Evolutionary conservation across 345 rosid species (phyloP).

Genomic region (Laguncularia racemosa): DNA sequence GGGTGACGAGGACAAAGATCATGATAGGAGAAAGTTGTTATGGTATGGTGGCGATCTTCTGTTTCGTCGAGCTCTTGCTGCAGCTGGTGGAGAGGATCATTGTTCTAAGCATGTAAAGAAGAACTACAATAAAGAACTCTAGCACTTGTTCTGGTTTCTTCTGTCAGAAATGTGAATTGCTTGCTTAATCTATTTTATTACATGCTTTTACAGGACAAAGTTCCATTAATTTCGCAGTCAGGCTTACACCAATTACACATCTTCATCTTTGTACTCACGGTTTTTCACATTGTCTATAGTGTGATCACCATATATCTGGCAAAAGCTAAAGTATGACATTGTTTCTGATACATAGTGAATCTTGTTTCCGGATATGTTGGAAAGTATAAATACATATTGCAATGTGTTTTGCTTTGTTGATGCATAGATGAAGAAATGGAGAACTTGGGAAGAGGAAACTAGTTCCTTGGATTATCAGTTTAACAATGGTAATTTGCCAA

Average conservation of each 20-base stretch:
- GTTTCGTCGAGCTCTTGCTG: slow-evolving; percentile 16
- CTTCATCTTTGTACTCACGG: slow-evolving; percentile 37
- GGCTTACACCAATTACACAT: slow-evolving; percentile 41
- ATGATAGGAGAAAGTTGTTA: slow-evolving; percentile 17
- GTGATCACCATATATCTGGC: slow-evolving; percentile 28
- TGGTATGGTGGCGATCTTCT: slow-evolving; percentile 13
- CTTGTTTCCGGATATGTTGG: not conserved
- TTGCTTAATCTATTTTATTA: not conserved
- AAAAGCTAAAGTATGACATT: slow-evolving; percentile 26
- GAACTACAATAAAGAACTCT: not conserved
- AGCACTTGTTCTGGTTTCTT: not conserved
- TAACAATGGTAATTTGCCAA: slow-evolving; percentile 22
- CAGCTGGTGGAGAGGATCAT: slow-evolving; percentile 14
- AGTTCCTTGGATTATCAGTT: slow-evolving; percentile 34
- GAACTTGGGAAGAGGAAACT: slow-evolving; percentile 38
- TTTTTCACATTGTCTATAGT: slow-evolving; percentile 34
- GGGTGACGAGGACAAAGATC: not conserved
- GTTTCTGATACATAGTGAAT: not conserved
- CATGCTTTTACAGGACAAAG: slow-evolving; percentile 19
- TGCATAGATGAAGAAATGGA: slow-evolving; percentile 37
- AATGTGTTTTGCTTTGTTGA: too few relatives aligned
- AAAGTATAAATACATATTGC: not conserved
- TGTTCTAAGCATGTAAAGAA: slow-evolving; percentile 19
- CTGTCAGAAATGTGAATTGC: not conserved
- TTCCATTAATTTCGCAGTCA: slow-evolving; percentile 27